phyloP scores from a whole-genome alignment of 1,139 yeast species.

The Taphrina sp. region DNA sequence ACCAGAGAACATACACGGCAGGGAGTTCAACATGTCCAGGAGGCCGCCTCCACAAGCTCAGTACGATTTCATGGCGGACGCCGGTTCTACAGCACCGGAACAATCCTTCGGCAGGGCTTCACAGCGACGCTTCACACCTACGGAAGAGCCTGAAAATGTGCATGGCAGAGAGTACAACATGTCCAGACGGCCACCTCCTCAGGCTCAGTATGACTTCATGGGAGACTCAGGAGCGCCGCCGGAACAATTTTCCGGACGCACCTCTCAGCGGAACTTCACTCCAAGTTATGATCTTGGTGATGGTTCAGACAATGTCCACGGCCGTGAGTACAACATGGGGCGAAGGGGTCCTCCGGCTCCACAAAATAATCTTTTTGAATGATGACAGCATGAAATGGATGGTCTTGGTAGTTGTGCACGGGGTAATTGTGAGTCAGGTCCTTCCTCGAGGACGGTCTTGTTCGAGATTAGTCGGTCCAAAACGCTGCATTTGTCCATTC shows the following conservation, averaged over 20 bases:
- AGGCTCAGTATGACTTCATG: slow-evolving; percentile 30
- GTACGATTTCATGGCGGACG: slow-evolving; percentile 13
- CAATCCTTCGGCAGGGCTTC: neutral
- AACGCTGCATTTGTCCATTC: too few relatives aligned
- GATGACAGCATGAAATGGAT: too few relatives aligned
- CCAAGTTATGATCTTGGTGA: slow-evolving; percentile 11
- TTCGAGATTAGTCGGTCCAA: too few relatives aligned
- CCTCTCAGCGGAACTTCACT: slow-evolving; percentile 17
- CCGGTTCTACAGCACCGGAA: neutral
- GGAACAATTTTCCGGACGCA: slow-evolving; percentile 10
- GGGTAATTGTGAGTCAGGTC: too few relatives aligned
- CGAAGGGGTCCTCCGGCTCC: slow-evolving; percentile 20
- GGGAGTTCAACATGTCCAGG: slow-evolving; percentile 9
- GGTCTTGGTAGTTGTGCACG: neutral
- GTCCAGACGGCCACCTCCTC: slow-evolving; percentile 23
- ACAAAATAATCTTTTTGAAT: slow-evolving; percentile 14
- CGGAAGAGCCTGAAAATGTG: slow-evolving; percentile 7
- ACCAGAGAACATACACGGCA: neutral
- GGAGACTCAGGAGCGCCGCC: slow-evolving; percentile 7
- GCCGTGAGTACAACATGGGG: slow-evolving; percentile 22
- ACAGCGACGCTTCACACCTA: slow-evolving; percentile 4
- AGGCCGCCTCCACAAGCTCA: slow-evolving; percentile 30
- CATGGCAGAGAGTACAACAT: slow-evolving; percentile 23
- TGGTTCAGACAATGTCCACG: slow-evolving; percentile 13
- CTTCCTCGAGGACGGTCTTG: too few relatives aligned